Base-by-base conservation (phyloP, 176 grass and related monocot genomes). In the Triticum monococcum region DNA sequence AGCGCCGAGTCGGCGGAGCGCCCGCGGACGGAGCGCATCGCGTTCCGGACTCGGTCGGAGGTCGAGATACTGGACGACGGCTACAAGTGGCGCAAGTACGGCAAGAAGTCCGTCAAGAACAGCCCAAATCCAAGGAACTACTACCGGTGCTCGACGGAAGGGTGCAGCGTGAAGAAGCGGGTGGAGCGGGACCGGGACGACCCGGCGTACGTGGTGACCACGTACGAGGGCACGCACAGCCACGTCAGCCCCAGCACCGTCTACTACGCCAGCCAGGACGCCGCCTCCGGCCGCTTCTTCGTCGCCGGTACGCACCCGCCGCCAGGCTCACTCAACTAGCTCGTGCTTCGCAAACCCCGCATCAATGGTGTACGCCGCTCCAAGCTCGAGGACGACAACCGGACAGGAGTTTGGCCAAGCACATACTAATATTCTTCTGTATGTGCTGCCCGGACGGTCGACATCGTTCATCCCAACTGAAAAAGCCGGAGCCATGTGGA, bases 81-180 rank as follows among this genome's bases (percentile, higher is more conserved):
- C 17, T 98, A 94, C 85, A 99, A 94, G 85, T 99, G 94, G 97
- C 85, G 97, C 18, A 99, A 99, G 81, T 96, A 99, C 36, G 94
- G 97, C 65, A 99, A 99, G 90, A 99, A 96, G 59, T 94, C 97
- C n/a, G 93, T 98, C 79, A 98, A 98, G 86, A 96, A 96, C 86
- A 98, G 93, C 90, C 92, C 97, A 5, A 96, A 98, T 64, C 97
- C 94, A 40, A 96, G 97, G 90, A 96, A 98, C 89, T 98, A 98
- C 85, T 96, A 96, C 79, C 84, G 92, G 82, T 98, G 97, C 83
- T 98, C 97, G 25, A 98, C 93, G 46, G 94, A 98, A 68, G 97
- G 97, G 64, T 96, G 97, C 91, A 74, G 40, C 32, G 92, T 98
- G 90, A 98, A 98, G 90, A 98, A 98, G 87, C 84, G 92, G 84